Evolutionary conservation across 148 eudicot species (phyloP), one percentile per base, ranked within the genome.

Genomic region (Vaccinium darrowii): DNA sequence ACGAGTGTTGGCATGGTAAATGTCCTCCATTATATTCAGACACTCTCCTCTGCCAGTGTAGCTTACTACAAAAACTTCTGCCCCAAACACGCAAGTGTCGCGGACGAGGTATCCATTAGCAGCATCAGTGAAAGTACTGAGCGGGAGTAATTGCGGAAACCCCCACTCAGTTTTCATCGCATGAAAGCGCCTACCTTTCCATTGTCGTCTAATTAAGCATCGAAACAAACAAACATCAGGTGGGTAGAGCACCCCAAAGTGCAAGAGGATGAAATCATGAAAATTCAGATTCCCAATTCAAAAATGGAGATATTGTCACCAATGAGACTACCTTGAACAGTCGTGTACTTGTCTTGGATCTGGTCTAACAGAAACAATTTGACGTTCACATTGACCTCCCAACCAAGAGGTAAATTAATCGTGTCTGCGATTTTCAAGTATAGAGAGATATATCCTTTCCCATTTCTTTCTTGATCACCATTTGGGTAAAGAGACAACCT

Each of bases 351-450:
- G 33, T 39, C 83, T 8, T 39, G 69, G 1, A 60, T 57, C 4
- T 58, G 53, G 7, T 60, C 60, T n/a, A 33, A 80, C 25, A 39
- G 52, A 11, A 39, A 60, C 12, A 80, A 60, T 60, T 60, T 80
- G 72, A 60, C 39, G 9, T 39, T 9, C 15, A 80, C 83, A 19
- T 80, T 33, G 15, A 62, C 73, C 72, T 60, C 73, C 83, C 83
- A 80, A 21, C 83, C 83, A 36, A 21, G 83, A 9, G 83, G 83
- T 10, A 80, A 60, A 58, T 53, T 60, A 21, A 4, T 21, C 1
- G 30, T 60, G 3, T 80, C 53, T 12, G 72, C 72, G 8, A 80
- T 80, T 11, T 39, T 72, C 54, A 80, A n/a, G 72, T 60, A 80
- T 27, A 80, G 8, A 8, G 83, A 80, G 39, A 80, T 60, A 33